A percentile compares a stretch with the other conserved stretches of the same genome.
These are phyloP conservation scores for Auricularia heimuer DNA, from an alignment of 768 basidiomycete genomes.

Conservation along the genomic window DNA sequence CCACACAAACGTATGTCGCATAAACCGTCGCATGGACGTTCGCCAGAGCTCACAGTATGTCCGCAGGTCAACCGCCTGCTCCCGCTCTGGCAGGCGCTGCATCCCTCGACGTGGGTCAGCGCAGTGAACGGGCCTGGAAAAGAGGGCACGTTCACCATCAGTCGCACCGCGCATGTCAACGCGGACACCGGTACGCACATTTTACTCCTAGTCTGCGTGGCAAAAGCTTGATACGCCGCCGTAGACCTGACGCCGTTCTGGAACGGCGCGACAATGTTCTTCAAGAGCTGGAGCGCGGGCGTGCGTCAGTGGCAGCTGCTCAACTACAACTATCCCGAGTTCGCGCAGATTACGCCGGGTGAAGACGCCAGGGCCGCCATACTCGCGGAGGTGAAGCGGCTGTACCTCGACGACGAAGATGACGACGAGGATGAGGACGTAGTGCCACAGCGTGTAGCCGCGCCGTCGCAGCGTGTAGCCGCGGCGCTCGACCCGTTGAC, in stretches of 20 bases:
- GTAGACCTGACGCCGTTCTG: constrained; percentile 41
- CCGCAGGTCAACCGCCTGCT: constrained; percentile 32
- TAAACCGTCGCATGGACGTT: no score
- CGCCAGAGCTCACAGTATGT: no score
- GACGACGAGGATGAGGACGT: neutral
- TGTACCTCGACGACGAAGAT: constrained; percentile 2
- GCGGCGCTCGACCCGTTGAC: neutral
- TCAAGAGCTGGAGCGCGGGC: constrained; percentile 25
- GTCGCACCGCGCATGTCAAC: constrained; percentile 11
- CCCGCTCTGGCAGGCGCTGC: constrained; percentile 39
- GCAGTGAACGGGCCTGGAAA: constrained; percentile 11
- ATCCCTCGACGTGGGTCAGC: constrained; percentile 32
- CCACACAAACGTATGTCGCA: constrained; percentile 26
- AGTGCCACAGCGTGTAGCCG: neutral
- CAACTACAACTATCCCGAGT: constrained; percentile 44
- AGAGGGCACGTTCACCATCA: constrained; percentile 3
- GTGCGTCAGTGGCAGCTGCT: constrained; percentile 22
- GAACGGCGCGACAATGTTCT: constrained; percentile 28
- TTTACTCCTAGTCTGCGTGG: neutral
- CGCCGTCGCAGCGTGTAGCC: neutral
- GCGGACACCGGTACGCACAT: constrained; percentile 16
- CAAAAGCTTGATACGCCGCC: neutral
- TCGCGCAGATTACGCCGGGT: constrained; percentile 23
- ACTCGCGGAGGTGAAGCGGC: neutral
- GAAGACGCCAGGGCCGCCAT: neutral